Percentiles rank a stretch among this genome's conserved stretches.
Conservation (phyloP, 805 yeast genomes). For the Metschnikowia shivogae region DNA sequence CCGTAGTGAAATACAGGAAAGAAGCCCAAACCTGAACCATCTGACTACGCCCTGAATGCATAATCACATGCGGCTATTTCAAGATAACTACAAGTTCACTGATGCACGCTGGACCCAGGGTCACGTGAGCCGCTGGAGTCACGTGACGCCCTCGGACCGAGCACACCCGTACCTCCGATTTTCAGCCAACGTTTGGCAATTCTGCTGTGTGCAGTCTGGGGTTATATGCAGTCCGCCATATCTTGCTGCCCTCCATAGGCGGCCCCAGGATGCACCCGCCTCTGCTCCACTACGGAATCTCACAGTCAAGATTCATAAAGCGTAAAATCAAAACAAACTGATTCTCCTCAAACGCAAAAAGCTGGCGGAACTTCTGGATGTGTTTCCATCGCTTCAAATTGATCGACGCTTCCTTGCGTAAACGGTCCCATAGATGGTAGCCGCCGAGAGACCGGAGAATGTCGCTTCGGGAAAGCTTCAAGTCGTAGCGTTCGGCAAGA, state of each 20-base stretch:
- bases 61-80: too few species aligned
- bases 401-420: constrained; percentile 30
- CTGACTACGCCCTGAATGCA: too few species aligned
- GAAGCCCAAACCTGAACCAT: too few species aligned
- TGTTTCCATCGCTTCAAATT: constrained; percentile 42
- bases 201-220: background rate
- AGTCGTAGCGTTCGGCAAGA: constrained; percentile 17
- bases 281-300: constrained; percentile 15
- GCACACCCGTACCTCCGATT: too few species aligned
- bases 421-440: constrained; percentile 37
- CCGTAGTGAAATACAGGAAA: too few species aligned
- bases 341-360: constrained; percentile 36
- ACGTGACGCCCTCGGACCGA: too few species aligned
- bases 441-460: constrained; percentile 33
- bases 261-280: too few species aligned
- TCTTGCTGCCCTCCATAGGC: too few species aligned
- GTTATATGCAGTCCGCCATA: background rate
- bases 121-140: too few species aligned
- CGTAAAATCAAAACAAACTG: constrained; percentile 36
- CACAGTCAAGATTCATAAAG: constrained; percentile 25
- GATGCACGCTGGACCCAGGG: too few species aligned
- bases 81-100: too few species aligned
- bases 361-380: constrained; percentile 32
- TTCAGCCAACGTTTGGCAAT: too few species aligned
- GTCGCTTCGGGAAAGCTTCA: constrained; percentile 16